Conservation (phyloP, 73 alveolate species). For the Paramecium caudatum region DNA sequence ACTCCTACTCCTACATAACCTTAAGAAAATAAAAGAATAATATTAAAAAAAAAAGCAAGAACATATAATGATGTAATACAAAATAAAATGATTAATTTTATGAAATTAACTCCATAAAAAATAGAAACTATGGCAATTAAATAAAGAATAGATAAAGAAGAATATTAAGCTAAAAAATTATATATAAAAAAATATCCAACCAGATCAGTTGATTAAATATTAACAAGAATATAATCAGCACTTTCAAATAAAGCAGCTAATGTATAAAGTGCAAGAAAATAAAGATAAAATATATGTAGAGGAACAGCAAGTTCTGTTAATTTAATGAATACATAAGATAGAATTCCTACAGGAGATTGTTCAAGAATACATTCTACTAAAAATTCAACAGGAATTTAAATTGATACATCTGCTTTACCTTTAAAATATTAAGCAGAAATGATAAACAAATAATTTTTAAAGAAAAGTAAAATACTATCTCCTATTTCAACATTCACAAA, state of each 20-base stretch:
- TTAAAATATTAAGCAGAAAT: conserved; percentile 29
- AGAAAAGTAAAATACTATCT: neutral
- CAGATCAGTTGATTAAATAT: neutral
- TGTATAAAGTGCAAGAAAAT: neutral
- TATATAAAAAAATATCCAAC: conserved; percentile 15
- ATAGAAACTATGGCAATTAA: conserved; percentile 35
- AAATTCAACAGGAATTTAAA: neutral
- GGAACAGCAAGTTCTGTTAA: conserved; percentile 31
- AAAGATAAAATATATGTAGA: neutral
- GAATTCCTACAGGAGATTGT: conserved; percentile 5
- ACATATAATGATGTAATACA: conserved; percentile 42
- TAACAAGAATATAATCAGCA: conserved; percentile 54
- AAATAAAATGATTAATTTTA: neutral
- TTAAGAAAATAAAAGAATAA: neutral
- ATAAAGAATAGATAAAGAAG: conserved; percentile 18
- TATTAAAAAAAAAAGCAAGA: conserved; percentile 45
- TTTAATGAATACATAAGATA: neutral
- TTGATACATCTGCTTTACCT: conserved; percentile 37
- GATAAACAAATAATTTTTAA: neutral
- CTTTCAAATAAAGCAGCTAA: neutral
- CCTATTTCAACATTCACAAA: conserved; percentile 1
- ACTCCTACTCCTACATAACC: neutral
- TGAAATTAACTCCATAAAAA: conserved; percentile 51
- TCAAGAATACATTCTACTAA: conserved; percentile 37
- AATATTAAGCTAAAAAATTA: conserved; percentile 5